Conservation (phyloP, 495 filamentous ascomycete species). For the Talaromyces ruber region DNA sequence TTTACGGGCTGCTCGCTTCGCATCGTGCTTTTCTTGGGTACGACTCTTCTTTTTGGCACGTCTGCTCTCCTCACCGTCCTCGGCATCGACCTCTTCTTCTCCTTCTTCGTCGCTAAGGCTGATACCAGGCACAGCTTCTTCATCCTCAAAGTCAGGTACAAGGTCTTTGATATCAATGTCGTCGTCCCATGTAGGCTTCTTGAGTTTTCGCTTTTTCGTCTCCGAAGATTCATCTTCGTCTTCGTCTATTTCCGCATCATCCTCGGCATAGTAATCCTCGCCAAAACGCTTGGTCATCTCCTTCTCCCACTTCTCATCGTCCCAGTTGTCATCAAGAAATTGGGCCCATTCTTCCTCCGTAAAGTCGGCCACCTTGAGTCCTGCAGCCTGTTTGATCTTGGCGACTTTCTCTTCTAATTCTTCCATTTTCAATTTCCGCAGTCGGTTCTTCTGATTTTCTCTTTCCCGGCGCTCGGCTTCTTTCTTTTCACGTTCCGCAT, state of each 20-base stretch:
- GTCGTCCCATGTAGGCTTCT: slow-evolving; percentile 94
- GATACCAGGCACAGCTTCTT: slow-evolving; percentile 46
- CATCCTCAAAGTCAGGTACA: slow-evolving; percentile 72
- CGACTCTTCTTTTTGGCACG: slow-evolving; percentile 45
- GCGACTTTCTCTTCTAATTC: slow-evolving; percentile 75
- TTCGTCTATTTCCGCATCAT: slow-evolving; percentile 27
- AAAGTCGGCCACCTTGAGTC: slow-evolving; percentile 53
- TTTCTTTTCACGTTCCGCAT: slow-evolving; percentile 64
- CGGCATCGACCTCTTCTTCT: slow-evolving; percentile 40
- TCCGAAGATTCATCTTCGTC: slow-evolving; percentile 31
- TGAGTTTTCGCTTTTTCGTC: slow-evolving; percentile 53
- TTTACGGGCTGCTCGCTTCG: slow-evolving; percentile 64
- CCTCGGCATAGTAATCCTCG: slow-evolving; percentile 75
- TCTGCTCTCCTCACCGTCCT: slow-evolving; percentile 23
- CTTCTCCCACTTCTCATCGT: slow-evolving; percentile 76
- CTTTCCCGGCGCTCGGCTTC: slow-evolving; percentile 68
- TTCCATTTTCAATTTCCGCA: slow-evolving; percentile 80
- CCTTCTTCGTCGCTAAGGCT: slow-evolving; percentile 44
- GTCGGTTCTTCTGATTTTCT: slow-evolving; percentile 71
- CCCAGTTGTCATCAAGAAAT: slow-evolving; percentile 78
- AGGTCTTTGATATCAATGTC: slow-evolving; percentile 95
- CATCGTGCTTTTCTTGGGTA: slow-evolving; percentile 57
- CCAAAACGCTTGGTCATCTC: slow-evolving; percentile 85
- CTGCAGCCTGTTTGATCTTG: slow-evolving; percentile 80
- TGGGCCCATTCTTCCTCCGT: slow-evolving; percentile 71